Conservation (phyloP, 495 filamentous ascomycete genomes). For the Hypoxylon fragiforme region DNA sequence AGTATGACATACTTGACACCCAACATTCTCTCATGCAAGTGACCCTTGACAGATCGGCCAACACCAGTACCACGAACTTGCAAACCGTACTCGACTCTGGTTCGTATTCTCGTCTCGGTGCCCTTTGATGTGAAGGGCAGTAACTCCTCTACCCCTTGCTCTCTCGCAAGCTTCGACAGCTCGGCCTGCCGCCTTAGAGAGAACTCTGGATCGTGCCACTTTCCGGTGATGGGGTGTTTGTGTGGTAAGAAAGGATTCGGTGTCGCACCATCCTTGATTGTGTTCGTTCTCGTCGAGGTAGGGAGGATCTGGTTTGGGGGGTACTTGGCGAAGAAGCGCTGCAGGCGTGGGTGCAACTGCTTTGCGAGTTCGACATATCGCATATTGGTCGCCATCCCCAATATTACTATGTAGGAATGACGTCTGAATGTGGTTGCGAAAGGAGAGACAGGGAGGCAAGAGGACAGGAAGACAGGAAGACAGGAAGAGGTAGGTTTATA, state of each 20-base stretch:
- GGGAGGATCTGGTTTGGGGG: constrained; percentile 66
- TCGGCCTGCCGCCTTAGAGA: constrained; percentile 89
- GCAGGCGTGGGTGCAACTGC: constrained; percentile 71
- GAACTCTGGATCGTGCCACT: constrained; percentile 79
- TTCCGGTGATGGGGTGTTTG: constrained; percentile 70
- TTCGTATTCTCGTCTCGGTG: constrained; percentile 66
- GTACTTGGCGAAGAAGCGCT: constrained; percentile 85
- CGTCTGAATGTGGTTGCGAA: constrained; percentile 5
- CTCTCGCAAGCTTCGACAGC: constrained; percentile 79
- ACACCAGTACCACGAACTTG: constrained; percentile 87
- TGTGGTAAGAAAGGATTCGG: constrained; percentile 76
- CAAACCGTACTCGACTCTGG: constrained; percentile 71
- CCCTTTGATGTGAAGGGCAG: constrained; percentile 78
- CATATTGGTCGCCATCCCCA: constrained; percentile 19
- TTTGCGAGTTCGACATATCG: constrained; percentile 63
- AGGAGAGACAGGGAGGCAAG: no score
- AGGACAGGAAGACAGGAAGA: no score
- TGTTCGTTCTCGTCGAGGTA: constrained; percentile 34
- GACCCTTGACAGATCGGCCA: constrained; percentile 92
- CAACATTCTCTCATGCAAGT: constrained; percentile 87
- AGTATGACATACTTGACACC: constrained; percentile 62
- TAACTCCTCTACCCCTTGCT: constrained; percentile 81
- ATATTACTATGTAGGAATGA: neutral
- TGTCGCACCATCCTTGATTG: constrained; percentile 45
- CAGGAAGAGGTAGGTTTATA: no score